Conservation (phyloP, 1,284 basidiomycete genomes). For the Rhodofomes roseus region DNA sequence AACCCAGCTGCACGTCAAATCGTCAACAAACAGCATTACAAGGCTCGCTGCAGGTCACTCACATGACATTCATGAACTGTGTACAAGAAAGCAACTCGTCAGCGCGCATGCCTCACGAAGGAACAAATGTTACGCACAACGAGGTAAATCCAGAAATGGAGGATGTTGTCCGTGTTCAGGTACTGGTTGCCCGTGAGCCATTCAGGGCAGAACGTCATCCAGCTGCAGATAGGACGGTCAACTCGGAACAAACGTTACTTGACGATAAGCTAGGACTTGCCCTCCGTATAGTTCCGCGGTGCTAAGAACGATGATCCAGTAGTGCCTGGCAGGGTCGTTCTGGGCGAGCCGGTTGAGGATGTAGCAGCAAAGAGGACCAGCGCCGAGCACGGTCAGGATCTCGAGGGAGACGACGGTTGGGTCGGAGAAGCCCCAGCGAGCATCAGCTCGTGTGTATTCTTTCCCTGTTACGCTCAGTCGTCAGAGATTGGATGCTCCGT, state of each 20-base stretch:
- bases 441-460: constrained; percentile 75
- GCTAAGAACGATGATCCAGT: constrained; percentile 75
- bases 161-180: constrained; percentile 63
- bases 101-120: not conserved
- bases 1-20: constrained; percentile 59
- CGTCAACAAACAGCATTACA: not conserved
- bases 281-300: constrained; percentile 78
- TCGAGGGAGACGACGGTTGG: constrained; percentile 78
- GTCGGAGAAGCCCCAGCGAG: constrained; percentile 76
- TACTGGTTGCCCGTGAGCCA: constrained; percentile 76
- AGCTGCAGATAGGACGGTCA: constrained; percentile 35
- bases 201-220: constrained; percentile 85
- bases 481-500: too few relatives aligned
- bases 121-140: constrained; percentile 28
- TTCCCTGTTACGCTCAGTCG: constrained; percentile 41
- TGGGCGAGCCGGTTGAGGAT: constrained; percentile 61
- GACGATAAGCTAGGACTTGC: constrained; percentile 26
- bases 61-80: constrained; percentile 80
- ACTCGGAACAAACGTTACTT: not conserved
- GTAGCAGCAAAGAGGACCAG: constrained; percentile 67
- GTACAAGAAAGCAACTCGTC: constrained; percentile 5
- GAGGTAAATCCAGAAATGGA: constrained; percentile 45
- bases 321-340: constrained; percentile 66
- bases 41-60: constrained; percentile 24
- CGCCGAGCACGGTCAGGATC: constrained; percentile 76